Evolutionary conservation across 192 early-diverging fungal genomes (phyloP).

Genomic region (Glomus cerebriforme): DNA sequence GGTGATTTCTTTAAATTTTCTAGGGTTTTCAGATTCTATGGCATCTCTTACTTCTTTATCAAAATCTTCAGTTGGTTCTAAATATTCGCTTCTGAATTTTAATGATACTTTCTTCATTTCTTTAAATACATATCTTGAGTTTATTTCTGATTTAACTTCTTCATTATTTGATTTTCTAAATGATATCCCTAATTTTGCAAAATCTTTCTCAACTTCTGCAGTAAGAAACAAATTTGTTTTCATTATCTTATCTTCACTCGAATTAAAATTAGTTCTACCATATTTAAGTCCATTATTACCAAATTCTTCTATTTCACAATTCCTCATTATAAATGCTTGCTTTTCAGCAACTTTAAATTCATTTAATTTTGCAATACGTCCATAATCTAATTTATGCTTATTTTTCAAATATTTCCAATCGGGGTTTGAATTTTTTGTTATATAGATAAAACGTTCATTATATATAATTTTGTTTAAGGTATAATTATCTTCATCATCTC

Average conservation of each 20-base stretch:
- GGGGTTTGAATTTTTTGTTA: not conserved
- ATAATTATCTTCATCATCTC: not conserved
- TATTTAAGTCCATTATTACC: not conserved
- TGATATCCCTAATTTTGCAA: not conserved
- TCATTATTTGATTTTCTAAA: not conserved
- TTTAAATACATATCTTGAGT: not conserved
- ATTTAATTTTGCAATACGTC: not conserved
- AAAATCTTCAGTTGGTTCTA: not conserved
- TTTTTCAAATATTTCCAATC: not conserved
- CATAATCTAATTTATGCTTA: not conserved
- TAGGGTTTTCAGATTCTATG: not conserved
- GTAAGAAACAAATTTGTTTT: not conserved
- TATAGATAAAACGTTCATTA: not conserved
- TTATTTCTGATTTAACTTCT: not conserved
- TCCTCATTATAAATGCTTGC: not conserved
- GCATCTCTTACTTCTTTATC: not conserved
- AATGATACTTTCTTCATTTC: not conserved
- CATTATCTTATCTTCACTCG: not conserved
- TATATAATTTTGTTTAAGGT: not conserved
- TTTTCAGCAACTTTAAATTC: not conserved
- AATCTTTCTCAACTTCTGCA: not conserved
- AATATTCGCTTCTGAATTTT: not conserved
- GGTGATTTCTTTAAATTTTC: not conserved
- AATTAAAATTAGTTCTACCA: not conserved
- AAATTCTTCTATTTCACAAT: not conserved